Percentiles rank a stretch among this genome's conserved stretches.
phyloP scores from a whole-genome alignment of 1,284 basidiomycete genomes.

The Schizophyllum amplum region DNA sequence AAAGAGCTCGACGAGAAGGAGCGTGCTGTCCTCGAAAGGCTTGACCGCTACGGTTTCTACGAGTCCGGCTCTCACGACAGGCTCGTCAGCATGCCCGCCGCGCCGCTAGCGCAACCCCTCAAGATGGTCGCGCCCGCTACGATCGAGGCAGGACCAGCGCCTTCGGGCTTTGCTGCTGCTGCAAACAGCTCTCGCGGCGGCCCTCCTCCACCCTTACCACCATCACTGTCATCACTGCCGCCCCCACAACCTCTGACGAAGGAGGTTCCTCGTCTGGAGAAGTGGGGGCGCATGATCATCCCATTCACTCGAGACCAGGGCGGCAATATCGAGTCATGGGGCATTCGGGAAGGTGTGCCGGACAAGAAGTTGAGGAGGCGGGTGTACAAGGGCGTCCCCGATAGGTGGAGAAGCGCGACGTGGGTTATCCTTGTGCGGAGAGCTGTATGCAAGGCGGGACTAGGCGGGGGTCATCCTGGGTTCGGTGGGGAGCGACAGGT shows the following conservation, averaged over 20 bases:
- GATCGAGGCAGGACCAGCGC: slow-evolving; percentile 22
- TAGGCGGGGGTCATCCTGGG: background rate
- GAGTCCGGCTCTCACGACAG: slow-evolving; percentile 82
- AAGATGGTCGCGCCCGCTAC: slow-evolving; percentile 21
- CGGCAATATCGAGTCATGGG: slow-evolving; percentile 74
- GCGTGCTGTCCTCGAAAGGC: slow-evolving; percentile 54
- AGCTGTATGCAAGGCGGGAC: background rate
- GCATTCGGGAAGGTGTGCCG: slow-evolving; percentile 33
- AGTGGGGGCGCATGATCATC: slow-evolving; percentile 86
- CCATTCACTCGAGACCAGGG: slow-evolving; percentile 63
- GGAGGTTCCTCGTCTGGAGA: slow-evolving; percentile 68
- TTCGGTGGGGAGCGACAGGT: slow-evolving; percentile 28
- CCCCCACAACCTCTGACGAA: slow-evolving; percentile 41
- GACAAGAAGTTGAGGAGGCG: slow-evolving; percentile 67
- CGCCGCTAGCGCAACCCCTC: slow-evolving; percentile 58
- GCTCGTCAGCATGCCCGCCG: slow-evolving; percentile 56
- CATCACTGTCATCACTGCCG: slow-evolving; percentile 36
- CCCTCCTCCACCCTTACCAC: slow-evolving; percentile 18
- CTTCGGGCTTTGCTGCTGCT: slow-evolving; percentile 32
- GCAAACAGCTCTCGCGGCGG: background rate
- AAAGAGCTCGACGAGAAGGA: slow-evolving; percentile 58
- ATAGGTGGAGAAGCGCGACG: slow-evolving; percentile 88
- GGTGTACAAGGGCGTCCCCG: slow-evolving; percentile 94
- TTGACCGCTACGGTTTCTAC: slow-evolving; percentile 75
- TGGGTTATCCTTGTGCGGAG: slow-evolving; percentile 70